Evolutionary conservation across 106 monocot genomes (phyloP), one percentile per base, ranked within the genome.

Genomic region (Dendrobium officinale): DNA sequence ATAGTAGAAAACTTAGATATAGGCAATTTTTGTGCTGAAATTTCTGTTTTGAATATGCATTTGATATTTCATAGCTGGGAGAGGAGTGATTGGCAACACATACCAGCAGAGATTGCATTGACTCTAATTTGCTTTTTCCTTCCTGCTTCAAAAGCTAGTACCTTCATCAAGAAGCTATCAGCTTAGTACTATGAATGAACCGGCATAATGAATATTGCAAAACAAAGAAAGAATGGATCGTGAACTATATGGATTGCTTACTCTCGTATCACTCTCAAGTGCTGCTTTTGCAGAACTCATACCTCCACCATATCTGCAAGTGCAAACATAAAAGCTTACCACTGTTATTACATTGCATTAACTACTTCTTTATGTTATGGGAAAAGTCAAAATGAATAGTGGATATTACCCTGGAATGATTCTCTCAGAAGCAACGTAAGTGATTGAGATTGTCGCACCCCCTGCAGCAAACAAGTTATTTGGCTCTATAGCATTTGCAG

Each of bases 251-350:
- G 44, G 44, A 75, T 0, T 75, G 10, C 45, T 67, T 91, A 92
- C 96, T 73, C 84, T 82, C 17, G 97, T 97, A 78, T 97, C 97
- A 79, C 97, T 97, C 90, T 94, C 97, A 7, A 97, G 85, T 3
- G 97, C 94, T 49, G 97, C 90, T 91, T 97, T 94, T 24, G 97
- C 94, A 72, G 94, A 97, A 83, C 94, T 97, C 97, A 97, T 97
- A 16, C 97, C 97, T 80, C 97, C 94, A 80, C 94, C 97, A 87
- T 94, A 97, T 49, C 90, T 88, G 74, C 78, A 81, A 67, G n/a
- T 7, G 7, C 2, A 47, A 37, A n/a, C 7, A 13, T 9, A 76
- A 76, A 67, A 48, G 37, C 2, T 68, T 76, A 77, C 6, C 11
- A 68, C 16, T 17, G 27, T 13, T 20, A 44, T 20, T 17, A 10